Conservation (phyloP, 75 land plant species). For the Gnetum montanum region DNA sequence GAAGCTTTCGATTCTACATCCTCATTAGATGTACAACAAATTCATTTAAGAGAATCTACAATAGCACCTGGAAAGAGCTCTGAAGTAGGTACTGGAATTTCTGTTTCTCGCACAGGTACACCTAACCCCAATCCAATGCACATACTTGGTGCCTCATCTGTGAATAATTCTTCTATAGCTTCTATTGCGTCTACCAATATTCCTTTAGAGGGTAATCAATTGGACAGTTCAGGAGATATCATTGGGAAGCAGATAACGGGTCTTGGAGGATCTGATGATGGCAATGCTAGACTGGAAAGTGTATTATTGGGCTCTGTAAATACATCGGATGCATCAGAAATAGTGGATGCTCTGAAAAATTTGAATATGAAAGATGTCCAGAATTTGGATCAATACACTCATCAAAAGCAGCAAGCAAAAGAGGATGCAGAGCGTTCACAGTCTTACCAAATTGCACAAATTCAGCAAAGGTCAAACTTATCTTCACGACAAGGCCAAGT, state of each 20-base stretch:
- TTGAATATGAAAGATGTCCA: constrained; percentile 19
- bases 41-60: constrained; percentile 29
- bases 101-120: constrained; percentile 17
- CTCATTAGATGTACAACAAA: constrained; percentile 24
- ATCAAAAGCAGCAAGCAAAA: constrained; percentile 21
- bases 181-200: constrained; percentile 10
- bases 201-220: background rate
- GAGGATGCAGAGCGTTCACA: constrained; percentile 23
- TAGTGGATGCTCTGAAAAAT: constrained; percentile 26
- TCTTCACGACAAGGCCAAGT: constrained; percentile 10
- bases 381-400: constrained; percentile 2
- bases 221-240: background rate
- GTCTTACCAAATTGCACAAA: constrained; percentile 12
- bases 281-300: constrained; percentile 1
- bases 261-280: constrained; percentile 10
- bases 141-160: constrained; percentile 9
- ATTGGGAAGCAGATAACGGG: background rate
- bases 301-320: background rate
- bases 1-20: constrained; percentile 28
- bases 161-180: constrained; percentile 4
- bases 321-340: constrained; percentile 7
- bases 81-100: constrained; percentile 15
- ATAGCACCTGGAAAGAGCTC: constrained; percentile 11
- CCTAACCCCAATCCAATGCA: constrained; percentile 12
- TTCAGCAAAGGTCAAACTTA: constrained; percentile 8